Conservation (phyloP, 2,329 filamentous ascomycete species). For the Colletotrichum cuscutae region DNA sequence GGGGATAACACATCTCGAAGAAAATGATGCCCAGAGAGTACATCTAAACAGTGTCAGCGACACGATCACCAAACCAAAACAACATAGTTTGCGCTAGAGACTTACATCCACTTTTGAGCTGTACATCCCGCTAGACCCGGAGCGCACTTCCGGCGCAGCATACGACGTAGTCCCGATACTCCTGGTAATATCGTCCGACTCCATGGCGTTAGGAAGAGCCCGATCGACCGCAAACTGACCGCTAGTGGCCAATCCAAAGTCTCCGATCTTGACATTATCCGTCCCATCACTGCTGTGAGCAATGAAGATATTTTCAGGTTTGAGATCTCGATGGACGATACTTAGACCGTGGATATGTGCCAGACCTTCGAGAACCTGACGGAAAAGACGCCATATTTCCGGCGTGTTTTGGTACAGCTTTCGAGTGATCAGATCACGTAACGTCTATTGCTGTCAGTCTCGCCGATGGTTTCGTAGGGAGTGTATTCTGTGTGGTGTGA, state of each 20-base stretch:
- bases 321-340: constrained; percentile 95
- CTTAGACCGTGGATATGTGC: constrained; percentile 89
- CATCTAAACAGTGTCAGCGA: constrained; percentile 68
- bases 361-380: constrained; percentile 90
- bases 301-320: constrained; percentile 98
- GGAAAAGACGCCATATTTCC: constrained; percentile 89
- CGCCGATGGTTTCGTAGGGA: not conserved
- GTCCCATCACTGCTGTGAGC: constrained; percentile 73
- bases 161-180: constrained; percentile 87
- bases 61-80: not conserved
- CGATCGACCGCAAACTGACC: constrained; percentile 78
- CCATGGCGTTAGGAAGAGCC: constrained; percentile 50
- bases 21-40: constrained; percentile 97
- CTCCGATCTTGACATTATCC: constrained; percentile 94
- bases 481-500: not conserved
- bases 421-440: constrained; percentile 86
- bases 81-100: constrained; percentile 35
- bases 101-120: constrained; percentile 91
- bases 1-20: constrained; percentile 92
- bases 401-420: constrained; percentile 78
- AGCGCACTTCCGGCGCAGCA: constrained; percentile 90
- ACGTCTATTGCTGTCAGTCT: constrained; percentile 63
- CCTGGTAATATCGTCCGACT: constrained; percentile 73
- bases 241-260: constrained; percentile 94
- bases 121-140: constrained; percentile 79